phyloP scores from a whole-genome alignment of 192 early-diverging fungal species.

The Dissophora globulifera region DNA sequence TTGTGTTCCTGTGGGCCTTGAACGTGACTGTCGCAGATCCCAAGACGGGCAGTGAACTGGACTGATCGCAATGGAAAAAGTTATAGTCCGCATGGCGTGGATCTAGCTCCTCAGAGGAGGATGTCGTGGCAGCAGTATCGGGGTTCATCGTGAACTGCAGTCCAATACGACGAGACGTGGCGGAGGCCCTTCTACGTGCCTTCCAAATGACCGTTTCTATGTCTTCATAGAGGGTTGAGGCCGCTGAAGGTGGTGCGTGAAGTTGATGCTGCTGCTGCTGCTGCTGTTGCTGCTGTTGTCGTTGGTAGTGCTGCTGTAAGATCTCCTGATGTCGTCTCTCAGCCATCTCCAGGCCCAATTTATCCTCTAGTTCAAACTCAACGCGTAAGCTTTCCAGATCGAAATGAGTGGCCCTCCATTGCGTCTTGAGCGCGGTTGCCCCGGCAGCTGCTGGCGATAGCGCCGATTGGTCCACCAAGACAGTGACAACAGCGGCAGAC shows the following conservation, averaged over 20 bases:
- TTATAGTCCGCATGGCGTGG: conserved; percentile 9
- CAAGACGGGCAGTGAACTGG: neutral
- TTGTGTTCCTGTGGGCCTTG: conserved; percentile 30
- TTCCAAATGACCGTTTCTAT: conserved; percentile 34
- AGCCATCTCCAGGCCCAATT: conserved; percentile 24
- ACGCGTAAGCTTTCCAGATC: conserved; percentile 12
- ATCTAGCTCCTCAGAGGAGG: no score
- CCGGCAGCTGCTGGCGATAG: no score
- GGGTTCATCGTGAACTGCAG: neutral
- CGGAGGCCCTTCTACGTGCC: neutral
- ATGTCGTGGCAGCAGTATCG: neutral
- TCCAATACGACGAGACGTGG: neutral
- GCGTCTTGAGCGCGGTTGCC: neutral
- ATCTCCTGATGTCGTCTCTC: conserved; percentile 9
- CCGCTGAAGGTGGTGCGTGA: no score
- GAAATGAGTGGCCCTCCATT: conserved; percentile 27
- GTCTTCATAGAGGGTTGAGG: conserved; percentile 16
- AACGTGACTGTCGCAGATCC: conserved; percentile 27
- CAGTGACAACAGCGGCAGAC: no score
- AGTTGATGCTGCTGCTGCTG: no score
- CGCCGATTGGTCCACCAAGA: no score
- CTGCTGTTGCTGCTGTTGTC: neutral
- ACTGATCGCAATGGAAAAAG: conserved; percentile 28
- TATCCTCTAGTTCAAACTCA: conserved; percentile 32
- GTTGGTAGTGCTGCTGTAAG: conserved; percentile 1